Evolutionary conservation across 129 eudicot species (phyloP).

Genomic region (Dittrichia graveolens): DNA sequence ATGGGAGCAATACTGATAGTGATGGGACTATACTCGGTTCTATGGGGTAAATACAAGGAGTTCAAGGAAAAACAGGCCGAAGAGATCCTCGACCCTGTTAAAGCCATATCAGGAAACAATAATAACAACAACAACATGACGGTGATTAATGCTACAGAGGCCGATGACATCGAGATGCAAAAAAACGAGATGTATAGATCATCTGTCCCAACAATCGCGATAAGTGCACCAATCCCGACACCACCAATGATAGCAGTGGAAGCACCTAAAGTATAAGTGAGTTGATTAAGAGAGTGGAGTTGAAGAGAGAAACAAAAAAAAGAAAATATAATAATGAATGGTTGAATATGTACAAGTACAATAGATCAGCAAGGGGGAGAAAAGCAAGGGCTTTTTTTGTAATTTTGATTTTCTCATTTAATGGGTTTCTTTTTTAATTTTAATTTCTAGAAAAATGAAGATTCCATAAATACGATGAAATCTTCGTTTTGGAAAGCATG

Average conservation of each 20-base stretch:
- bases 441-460: conserved; percentile 23
- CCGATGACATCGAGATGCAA: conserved; percentile 49
- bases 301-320: background rate
- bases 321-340: conserved; percentile 3
- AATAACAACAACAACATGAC: conserved; percentile 24
- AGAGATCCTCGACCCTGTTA: conserved; percentile 60
- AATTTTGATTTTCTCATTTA: conserved; percentile 33
- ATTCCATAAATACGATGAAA: conserved; percentile 35
- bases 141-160: conserved; percentile 45
- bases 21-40: conserved; percentile 80
- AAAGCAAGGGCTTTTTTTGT: conserved; percentile 51
- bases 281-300: background rate
- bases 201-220: conserved; percentile 43
- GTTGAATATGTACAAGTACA: conserved; percentile 31
- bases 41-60: conserved; percentile 97
- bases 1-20: conserved; percentile 80
- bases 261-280: conserved; percentile 47
- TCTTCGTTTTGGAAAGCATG: conserved; percentile 12
- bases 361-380: conserved; percentile 33
- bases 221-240: conserved; percentile 54
- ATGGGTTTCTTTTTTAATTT: conserved; percentile 6
- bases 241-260: conserved; percentile 80
- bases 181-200: conserved; percentile 36
- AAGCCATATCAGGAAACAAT: conserved; percentile 38
- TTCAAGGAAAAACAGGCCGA: conserved; percentile 66